Evolutionary conservation across 2,329 filamentous ascomycete genomes (phyloP), one percentile per base, ranked within the genome.

Genomic region (Colletotrichum siamense): DNA sequence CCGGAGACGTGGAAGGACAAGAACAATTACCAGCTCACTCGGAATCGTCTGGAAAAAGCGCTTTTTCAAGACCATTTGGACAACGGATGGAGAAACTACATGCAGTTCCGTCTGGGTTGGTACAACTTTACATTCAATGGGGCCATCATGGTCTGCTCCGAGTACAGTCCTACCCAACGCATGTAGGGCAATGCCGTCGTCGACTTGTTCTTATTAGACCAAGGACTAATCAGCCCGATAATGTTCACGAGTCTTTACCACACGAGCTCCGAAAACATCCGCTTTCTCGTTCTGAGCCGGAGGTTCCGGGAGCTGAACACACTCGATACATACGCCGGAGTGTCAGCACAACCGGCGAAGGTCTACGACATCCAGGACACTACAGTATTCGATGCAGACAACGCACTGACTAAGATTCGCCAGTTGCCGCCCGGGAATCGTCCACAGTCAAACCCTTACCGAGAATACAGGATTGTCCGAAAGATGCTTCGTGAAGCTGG

Each of bases 181-280:
- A 52, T 52, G 44, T 52, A 52, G 44, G 44, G 44, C 44, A 52
- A 22, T 52, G 44, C 44, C n/a, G n/a, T 52, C n/a, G 44, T 24
- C 44, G 44, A 52, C 44, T 22, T 22, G 4, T 52, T 52, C 2
- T 2, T 52, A 13, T 5, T 52, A n/a, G 44, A 52, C 6, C 0
- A 52, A 52, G 12, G n/a, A 7, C 44, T 52, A 22, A 13, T 52
- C n/a, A 24, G 7, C 44, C n/a, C 44, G n/a, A 2, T 0, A 0
- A 52, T 13, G 44, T 1, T 52, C 4, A 8, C 4, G n/a, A 24
- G n/a, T 24, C 2, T 52, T 52, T 52, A 52, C 44, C 2, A 4
- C 44, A 52, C 44, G 2, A 52, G 44, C 1, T 2, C 44, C n/a
- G 12, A 22, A 22, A 52, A 52, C 12, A 52, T 52, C 44, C 44